phyloP scores from a whole-genome alignment of 148 eudicot genomes.

The Amaranthus palmeri region DNA sequence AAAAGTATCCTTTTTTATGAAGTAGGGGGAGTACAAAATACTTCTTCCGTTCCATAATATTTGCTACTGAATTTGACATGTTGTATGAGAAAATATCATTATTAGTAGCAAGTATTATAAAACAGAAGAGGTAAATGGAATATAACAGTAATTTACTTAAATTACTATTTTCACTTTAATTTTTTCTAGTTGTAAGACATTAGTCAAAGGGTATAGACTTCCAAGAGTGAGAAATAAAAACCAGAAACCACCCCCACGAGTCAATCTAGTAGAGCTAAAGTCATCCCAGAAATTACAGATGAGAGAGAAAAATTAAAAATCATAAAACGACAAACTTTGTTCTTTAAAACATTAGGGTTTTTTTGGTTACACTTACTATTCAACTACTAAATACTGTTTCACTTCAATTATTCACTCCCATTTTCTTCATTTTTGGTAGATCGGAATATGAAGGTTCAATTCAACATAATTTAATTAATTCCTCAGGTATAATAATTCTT shows the following conservation, averaged over 20 bases:
- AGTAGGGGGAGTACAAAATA: no score
- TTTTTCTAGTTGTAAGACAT: constrained; percentile 12
- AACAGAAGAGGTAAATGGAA: no score
- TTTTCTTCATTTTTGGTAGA: constrained; percentile 10
- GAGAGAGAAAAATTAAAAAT: constrained; percentile 18
- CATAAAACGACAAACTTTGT: constrained; percentile 32
- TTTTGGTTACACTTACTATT: background rate
- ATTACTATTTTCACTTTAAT: background rate
- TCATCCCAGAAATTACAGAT: constrained; percentile 15
- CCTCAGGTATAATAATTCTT: constrained; percentile 16
- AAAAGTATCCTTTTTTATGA: no score
- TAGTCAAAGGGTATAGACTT: constrained; percentile 13
- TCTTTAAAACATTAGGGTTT: constrained; percentile 31
- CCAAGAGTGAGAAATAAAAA: constrained; percentile 13
- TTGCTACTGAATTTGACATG: no score
- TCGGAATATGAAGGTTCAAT: constrained; percentile 18
- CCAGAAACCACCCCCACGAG: constrained; percentile 23
- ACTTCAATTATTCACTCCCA: background rate
- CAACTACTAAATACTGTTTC: background rate
- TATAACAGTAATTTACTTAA: background rate
- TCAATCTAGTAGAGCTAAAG: constrained; percentile 25
- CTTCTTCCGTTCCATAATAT: no score
- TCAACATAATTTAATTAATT: background rate
- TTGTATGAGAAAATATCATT: no score
- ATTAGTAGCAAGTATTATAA: no score